These are phyloP conservation scores for Cordyceps sp. DNA, from an alignment of 2,329 filamentous ascomycete species.

Conservation along the genomic window DNA sequence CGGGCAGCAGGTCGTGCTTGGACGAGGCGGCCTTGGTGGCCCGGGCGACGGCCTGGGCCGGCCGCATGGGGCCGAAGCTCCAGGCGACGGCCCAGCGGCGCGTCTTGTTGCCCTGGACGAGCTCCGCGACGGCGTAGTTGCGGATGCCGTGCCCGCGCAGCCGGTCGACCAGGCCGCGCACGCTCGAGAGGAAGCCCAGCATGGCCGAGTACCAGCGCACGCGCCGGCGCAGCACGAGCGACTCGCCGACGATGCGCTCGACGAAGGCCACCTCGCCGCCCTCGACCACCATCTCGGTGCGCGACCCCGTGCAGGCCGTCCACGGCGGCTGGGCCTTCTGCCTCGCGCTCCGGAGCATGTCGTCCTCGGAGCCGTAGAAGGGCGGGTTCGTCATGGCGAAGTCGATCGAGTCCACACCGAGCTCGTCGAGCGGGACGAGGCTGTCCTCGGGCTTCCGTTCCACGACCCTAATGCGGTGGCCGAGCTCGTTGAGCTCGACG, in stretches of 20 bases:
- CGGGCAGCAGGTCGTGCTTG: too few relatives aligned
- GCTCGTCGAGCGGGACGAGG: constrained; percentile 46
- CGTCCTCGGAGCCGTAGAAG: constrained; percentile 64
- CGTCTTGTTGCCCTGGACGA: constrained; percentile 65
- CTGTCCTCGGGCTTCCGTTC: constrained; percentile 29
- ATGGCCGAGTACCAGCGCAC: constrained; percentile 85
- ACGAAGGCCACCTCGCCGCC: constrained; percentile 71
- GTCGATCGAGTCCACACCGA: constrained; percentile 39
- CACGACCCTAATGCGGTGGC: constrained; percentile 47
- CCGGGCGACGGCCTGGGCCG: constrained; percentile 29
- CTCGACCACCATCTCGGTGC: constrained; percentile 68
- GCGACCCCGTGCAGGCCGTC: constrained; percentile 60
- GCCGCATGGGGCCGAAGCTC: constrained; percentile 59
- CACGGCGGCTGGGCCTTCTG: constrained; percentile 52
- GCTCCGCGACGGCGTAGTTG: constrained; percentile 72
- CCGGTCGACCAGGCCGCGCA: constrained; percentile 43
- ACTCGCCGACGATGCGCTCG: constrained; percentile 53
- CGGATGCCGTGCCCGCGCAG: constrained; percentile 38
- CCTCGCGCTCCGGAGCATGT: constrained; percentile 48
- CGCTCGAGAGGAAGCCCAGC: constrained; percentile 65
- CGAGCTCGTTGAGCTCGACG: constrained; percentile 46
- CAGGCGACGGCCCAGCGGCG: constrained; percentile 77
- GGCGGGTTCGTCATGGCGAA: constrained; percentile 93
- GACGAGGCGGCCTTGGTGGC: constrained; percentile 21
- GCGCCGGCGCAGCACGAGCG: constrained; percentile 35